Base-by-base conservation (phyloP, 768 basidiomycete species). In the Boletus huronensis region DNA sequence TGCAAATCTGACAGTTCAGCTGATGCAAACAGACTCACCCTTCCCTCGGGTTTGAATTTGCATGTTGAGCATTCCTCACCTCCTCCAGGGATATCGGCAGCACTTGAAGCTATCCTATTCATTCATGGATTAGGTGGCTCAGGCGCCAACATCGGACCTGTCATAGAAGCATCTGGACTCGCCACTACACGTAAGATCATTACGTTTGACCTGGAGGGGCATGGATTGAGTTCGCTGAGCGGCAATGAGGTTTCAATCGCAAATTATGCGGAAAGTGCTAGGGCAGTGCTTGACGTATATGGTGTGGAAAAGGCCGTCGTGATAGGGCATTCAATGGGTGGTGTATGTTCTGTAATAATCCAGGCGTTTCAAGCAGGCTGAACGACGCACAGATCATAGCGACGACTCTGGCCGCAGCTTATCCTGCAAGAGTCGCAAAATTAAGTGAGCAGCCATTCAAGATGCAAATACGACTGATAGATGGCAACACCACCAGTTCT, bases 271-370 rank as follows among this genome's bases (percentile, higher is more conserved):
- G 53, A 55, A 53, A 48, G 52, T 41, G 56, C 28, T 0, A 45
- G 23, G 51, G 55, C 58, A 16, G 52, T 58, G 52, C 52, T 55
- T 40, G 55, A 59, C 52, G 53, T 48, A 60, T 46, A 38, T 8
- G 25, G 50, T 35, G 41, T 39, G 16, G 48, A 53, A 26, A 47
- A 43, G 32, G 48, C 57, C 2, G 11, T 57, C n/a, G 39, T 46
- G 51, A 52, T 52, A 13, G 39, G 45, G 5, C 48, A 54, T 41
- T 60, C 40, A 5, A 58, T 53, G 48, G 47, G 53, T 39, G 40
- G 53, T 21, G 47, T 57, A 42, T 17, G 48, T 45, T 46, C 25
- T 35, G 42, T 45, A 19, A 28, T 31, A 5, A 46, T 32, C 39
- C 19, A 21, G 39, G 32, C 5, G 10, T 10, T 52, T 26, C 35